Evolutionary conservation across 2,329 filamentous ascomycete species (phyloP).

Genomic region (Aspergillus uvarum): DNA sequence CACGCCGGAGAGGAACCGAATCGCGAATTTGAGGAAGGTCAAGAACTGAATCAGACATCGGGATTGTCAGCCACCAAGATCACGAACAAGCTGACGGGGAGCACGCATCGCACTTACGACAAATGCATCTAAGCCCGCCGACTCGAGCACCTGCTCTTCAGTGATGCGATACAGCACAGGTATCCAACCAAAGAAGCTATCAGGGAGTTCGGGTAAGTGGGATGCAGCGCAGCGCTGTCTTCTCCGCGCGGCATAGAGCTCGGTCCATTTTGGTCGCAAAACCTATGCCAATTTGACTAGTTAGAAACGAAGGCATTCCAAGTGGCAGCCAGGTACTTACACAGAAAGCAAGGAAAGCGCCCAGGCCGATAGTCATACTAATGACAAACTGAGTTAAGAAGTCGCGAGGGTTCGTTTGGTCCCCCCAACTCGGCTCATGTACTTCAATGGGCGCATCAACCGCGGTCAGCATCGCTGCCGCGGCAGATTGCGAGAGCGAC

Average conservation of each 20-base stretch:
- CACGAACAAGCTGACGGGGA: not conserved
- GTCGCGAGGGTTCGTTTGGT: conserved; percentile 38
- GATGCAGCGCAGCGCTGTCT: conserved; percentile 66
- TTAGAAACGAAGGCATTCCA: conserved; percentile 12
- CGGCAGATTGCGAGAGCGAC: conserved; percentile 32
- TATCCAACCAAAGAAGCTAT: conserved; percentile 91
- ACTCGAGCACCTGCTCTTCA: conserved; percentile 84
- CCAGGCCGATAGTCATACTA: conserved; percentile 43
- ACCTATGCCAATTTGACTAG: conserved; percentile 51
- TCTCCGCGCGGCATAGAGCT: conserved; percentile 85
- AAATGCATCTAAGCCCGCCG: conserved; percentile 90
- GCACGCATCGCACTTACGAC: conserved; percentile 60
- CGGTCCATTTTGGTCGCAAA: conserved; percentile 85
- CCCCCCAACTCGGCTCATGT: conserved; percentile 26
- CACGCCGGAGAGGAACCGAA: conserved; percentile 75
- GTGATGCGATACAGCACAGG: conserved; percentile 78
- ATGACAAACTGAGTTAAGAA: conserved; percentile 47
- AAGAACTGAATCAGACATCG: conserved; percentile 60
- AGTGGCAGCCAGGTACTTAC: conserved; percentile 29
- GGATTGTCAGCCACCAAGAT: not conserved
- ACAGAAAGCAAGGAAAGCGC: conserved; percentile 49
- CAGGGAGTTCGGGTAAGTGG: conserved; percentile 73
- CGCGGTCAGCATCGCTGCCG: conserved; percentile 22
- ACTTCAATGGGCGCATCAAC: conserved; percentile 22
- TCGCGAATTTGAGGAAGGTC: conserved; percentile 92